phyloP scores from a whole-genome alignment of 2,329 filamentous ascomycete species.

The Pyricularia sp. region DNA sequence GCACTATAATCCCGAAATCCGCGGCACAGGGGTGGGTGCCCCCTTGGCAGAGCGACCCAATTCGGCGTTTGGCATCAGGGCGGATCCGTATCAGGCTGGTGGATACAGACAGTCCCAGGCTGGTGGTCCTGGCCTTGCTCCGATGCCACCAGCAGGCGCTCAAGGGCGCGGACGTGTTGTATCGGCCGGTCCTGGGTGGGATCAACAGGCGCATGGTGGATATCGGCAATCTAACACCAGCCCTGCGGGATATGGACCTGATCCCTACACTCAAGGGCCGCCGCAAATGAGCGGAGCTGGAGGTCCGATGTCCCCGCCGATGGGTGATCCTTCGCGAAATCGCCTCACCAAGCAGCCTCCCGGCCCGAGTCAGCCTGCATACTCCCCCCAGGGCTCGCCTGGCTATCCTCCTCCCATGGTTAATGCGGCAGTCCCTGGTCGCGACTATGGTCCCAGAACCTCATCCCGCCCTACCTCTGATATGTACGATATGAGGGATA shows the following conservation, averaged over 20 bases:
- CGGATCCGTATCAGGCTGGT: conserved; percentile 14
- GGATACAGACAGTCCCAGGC: conserved; percentile 30
- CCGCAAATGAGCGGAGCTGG: conserved; percentile 7
- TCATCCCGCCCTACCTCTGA: conserved; percentile 18
- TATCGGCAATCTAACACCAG: conserved; percentile 6
- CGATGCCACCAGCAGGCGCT: conserved; percentile 22
- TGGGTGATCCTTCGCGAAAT: conserved; percentile 21
- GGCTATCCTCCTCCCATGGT: background rate
- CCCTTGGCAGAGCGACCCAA: conserved; percentile 34
- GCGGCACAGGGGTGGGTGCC: conserved; percentile 33
- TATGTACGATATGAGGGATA: conserved; percentile 10
- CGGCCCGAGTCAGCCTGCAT: conserved; percentile 5
- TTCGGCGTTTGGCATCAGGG: conserved; percentile 42
- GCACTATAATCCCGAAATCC: conserved; percentile 33
- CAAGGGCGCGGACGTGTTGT: conserved; percentile 26
- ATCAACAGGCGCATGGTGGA: conserved; percentile 6
- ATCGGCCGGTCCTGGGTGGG: conserved; percentile 18
- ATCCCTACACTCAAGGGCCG: conserved; percentile 1
- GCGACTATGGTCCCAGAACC: conserved; percentile 25
- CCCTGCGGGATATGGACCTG: conserved; percentile 7
- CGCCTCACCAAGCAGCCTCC: conserved; percentile 23
- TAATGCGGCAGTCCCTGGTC: conserved; percentile 15
- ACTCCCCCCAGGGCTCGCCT: conserved; percentile 9
- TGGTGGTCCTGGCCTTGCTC: conserved; percentile 29
- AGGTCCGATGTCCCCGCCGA: conserved; percentile 13